Evolutionary conservation across 768 basidiomycete species (phyloP).

Genomic region (Lentinula raphanica): DNA sequence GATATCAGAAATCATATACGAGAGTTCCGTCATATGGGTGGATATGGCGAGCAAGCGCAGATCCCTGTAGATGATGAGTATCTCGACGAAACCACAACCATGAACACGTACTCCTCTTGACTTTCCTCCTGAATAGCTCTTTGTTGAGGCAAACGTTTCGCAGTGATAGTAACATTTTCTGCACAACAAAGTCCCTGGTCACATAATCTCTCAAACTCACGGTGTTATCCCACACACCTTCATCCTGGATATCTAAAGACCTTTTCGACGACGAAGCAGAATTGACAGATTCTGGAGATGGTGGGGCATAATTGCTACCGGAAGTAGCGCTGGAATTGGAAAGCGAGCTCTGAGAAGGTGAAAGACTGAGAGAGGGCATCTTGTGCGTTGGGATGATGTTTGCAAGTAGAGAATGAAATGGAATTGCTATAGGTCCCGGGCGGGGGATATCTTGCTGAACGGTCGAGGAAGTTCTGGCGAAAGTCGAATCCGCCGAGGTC

Average conservation of each 20-base stretch:
- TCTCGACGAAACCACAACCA: constrained; percentile 6
- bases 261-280: constrained; percentile 50
- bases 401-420: constrained; percentile 17
- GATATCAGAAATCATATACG: constrained; percentile 82
- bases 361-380: constrained; percentile 22
- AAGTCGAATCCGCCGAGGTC: constrained; percentile 48
- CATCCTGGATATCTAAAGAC: constrained; percentile 54
- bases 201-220: background rate
- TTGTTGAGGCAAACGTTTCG: constrained; percentile 40
- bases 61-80: constrained; percentile 43
- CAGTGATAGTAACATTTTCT: constrained; percentile 76
- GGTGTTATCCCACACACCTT: constrained; percentile 30
- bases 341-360: constrained; percentile 28
- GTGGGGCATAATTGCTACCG: constrained; percentile 28
- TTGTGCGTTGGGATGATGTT: background rate
- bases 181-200: constrained; percentile 10
- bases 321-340: constrained; percentile 27
- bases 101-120: constrained; percentile 54
- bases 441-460: constrained; percentile 11
- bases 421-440: constrained; percentile 6
- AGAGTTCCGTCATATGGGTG: constrained; percentile 82
- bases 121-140: constrained; percentile 51
- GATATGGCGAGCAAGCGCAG: constrained; percentile 73
- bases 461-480: constrained; percentile 13
- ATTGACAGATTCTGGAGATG: constrained; percentile 31